Evolutionary conservation across 2,329 filamentous ascomycete genomes (phyloP), one percentile per base, ranked within the genome.

Genomic region (Fusarium sp.): DNA sequence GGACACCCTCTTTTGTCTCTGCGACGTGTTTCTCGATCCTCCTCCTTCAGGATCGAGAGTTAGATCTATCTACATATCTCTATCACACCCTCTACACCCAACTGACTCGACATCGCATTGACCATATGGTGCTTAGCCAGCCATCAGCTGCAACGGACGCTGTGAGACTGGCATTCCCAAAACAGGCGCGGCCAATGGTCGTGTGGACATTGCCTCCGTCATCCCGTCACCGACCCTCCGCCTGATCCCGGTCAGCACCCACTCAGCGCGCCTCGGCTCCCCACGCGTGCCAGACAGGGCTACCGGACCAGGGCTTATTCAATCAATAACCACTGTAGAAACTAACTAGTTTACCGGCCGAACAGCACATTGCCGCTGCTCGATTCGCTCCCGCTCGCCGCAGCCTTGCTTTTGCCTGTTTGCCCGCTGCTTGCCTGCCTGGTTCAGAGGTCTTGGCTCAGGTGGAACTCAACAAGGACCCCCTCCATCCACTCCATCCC

Each of bases 201-300:
- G 25, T 32, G 47, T 43, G 35, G 61, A 25, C 35, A 45, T 57
- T 54, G 45, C 32, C 63, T 66, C 57, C 65, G 68, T 74, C 71
- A 74, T 74, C 65, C 72, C 72, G 69, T 74, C 69, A 70, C 69
- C 56, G 57, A 68, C 69, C 68, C 72, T 67, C 63, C 60, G 47
- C 50, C 54, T 72, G 37, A 72, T 64, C 72, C 72, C 68, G 38
- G 71, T 65, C 69, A 61, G 15, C 37, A 56, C 57, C 72, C 72
- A 73, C 66, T 74, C 60, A 65, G 62, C 65, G 66, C 66, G 60
- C 63, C 65, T 73, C 66, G 54, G 22, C 63, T 69, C 70, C 62
- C 73, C 72, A 75, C 72, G 72, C 66, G 40, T 67, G 22, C 45
- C 45, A 62, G 63, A 60, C 72, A 69, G 65, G 62, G 63, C 68